Percentiles rank a stretch among this genome's conserved stretches.
Evolutionary conservation across 169 alveolate species (phyloP).

Genomic region (Theileria equi): DNA sequence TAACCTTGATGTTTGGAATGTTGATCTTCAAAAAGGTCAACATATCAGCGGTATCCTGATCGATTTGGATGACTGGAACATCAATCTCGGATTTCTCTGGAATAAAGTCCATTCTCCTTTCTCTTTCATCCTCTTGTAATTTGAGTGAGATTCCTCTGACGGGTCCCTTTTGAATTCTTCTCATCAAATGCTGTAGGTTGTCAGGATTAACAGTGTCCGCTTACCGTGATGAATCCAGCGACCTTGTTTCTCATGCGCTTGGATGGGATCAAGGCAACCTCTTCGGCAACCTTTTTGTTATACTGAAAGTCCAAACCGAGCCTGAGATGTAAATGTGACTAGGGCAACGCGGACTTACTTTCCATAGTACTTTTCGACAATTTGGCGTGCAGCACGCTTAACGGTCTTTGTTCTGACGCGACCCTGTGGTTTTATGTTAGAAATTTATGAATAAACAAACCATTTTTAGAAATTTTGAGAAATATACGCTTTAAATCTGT

Average conservation of each 20-base stretch:
- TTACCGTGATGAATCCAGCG: constrained; percentile 94
- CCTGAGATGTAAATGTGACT: constrained; percentile 28
- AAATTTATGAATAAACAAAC: neutral
- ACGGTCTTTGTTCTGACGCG: constrained; percentile 99
- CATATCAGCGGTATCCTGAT: constrained; percentile 88
- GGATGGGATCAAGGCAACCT: constrained; percentile 97
- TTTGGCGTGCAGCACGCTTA: constrained; percentile 98
- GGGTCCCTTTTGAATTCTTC: constrained; percentile 97
- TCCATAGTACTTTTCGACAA: constrained; percentile 97
- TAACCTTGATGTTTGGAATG: constrained; percentile 76
- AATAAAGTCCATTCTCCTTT: constrained; percentile 95
- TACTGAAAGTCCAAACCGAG: constrained; percentile 97
- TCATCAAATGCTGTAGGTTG: constrained; percentile 85
- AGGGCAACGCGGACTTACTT: constrained; percentile 61
- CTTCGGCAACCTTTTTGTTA: constrained; percentile 98
- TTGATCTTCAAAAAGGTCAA: constrained; percentile 77
- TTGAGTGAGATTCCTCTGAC: constrained; percentile 99
- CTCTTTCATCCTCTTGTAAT: constrained; percentile 99
- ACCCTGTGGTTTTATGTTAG: constrained; percentile 84
- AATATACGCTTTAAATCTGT: too few species aligned
- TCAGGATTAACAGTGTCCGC: constrained; percentile 72
- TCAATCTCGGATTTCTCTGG: constrained; percentile 93
- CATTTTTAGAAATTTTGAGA: too few species aligned
- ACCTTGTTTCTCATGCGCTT: constrained; percentile 96
- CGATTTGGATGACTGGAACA: constrained; percentile 83